These are phyloP conservation scores for Aspergillus floridensis DNA, from an alignment of 2,329 filamentous ascomycete species.

Conservation along the genomic window DNA sequence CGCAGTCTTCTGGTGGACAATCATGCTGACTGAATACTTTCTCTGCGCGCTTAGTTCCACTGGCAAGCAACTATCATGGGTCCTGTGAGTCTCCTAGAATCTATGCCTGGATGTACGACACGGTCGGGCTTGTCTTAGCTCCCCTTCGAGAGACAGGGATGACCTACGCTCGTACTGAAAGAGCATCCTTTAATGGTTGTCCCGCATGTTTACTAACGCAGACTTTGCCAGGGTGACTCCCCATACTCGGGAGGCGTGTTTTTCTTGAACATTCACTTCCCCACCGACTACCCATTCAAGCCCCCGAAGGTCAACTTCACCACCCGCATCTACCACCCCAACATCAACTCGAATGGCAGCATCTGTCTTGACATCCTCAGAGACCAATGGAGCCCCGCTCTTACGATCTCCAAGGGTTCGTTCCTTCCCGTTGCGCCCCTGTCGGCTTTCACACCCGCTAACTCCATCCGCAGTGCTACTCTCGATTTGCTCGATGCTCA, in stretches of 20 bases:
- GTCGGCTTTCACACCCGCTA: neutral
- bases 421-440: neutral
- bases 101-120: neutral
- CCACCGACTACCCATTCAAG: conserved; percentile 99
- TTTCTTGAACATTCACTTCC: conserved; percentile 98
- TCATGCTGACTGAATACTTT: conserved; percentile 29
- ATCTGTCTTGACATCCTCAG: conserved; percentile 98
- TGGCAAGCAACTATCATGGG: conserved; percentile 99
- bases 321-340: conserved; percentile 98
- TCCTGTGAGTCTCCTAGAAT: conserved; percentile 65
- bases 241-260: conserved; percentile 98
- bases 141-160: conserved; percentile 2
- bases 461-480: conserved; percentile 67
- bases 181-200: neutral
- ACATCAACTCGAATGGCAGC: conserved; percentile 99
- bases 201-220: conserved; percentile 32
- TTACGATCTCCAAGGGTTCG: conserved; percentile 97
- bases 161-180: neutral
- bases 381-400: conserved; percentile 97
- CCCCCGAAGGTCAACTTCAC: conserved; percentile 99
- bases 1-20: neutral
- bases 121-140: neutral
- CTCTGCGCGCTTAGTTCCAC: conserved; percentile 70
- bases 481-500: conserved; percentile 99
- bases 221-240: conserved; percentile 71